Percentiles rank a stretch among this genome's conserved stretches.
Evolutionary conservation across 2,329 filamentous ascomycete species (phyloP).

Genomic region (Cladophialophora exuberans): DNA sequence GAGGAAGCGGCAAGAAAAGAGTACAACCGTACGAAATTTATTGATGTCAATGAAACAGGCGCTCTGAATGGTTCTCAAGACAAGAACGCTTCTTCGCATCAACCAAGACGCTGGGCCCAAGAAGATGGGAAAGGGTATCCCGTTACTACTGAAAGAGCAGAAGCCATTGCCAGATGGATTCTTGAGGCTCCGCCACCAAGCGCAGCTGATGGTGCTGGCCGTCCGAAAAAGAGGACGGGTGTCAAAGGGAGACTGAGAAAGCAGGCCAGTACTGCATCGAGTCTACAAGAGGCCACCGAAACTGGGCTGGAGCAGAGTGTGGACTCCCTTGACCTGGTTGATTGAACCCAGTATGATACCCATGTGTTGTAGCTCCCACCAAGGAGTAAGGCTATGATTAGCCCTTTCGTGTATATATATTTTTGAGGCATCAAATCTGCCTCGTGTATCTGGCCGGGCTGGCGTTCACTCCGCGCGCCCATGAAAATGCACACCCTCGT

Average conservation of each 20-base stretch:
- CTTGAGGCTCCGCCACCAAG: constrained; percentile 54
- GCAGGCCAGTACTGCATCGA: constrained; percentile 20
- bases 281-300: constrained; percentile 13
- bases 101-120: constrained; percentile 22
- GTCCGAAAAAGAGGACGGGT: constrained; percentile 23
- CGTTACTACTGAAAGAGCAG: constrained; percentile 70
- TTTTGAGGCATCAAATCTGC: no score
- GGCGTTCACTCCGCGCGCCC: no score
- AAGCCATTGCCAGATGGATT: constrained; percentile 72
- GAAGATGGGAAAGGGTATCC: constrained; percentile 67
- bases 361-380: background rate
- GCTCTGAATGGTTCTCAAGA: constrained; percentile 27
- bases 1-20: constrained; percentile 40
- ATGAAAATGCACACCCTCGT: no score
- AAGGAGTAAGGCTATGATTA: no score
- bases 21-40: constrained; percentile 23
- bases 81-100: constrained; percentile 1
- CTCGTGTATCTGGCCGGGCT: no score
- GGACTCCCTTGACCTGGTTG: constrained; percentile 24
- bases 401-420: no score
- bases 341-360: constrained; percentile 6
- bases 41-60: constrained; percentile 6
- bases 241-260: constrained; percentile 20
- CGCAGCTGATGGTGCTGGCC: constrained; percentile 9
- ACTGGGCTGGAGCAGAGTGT: constrained; percentile 26